A percentile compares a stretch with the other conserved stretches of the same genome.
phyloP scores from a whole-genome alignment of 139 green algal species.

The Asterochloris sp. region DNA sequence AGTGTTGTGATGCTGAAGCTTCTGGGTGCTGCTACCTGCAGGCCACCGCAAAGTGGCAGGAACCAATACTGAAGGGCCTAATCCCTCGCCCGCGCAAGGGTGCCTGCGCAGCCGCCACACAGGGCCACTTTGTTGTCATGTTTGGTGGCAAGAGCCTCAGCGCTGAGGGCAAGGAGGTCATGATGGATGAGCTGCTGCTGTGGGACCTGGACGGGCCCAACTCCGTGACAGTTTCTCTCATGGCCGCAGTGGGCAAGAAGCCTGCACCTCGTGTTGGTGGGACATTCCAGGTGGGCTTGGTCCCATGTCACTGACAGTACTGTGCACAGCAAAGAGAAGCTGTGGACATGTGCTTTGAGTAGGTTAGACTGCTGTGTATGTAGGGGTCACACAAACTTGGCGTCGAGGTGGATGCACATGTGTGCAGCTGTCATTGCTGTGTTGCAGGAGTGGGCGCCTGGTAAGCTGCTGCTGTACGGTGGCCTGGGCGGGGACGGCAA shows the following conservation, averaged over 20 bases:
- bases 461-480: slow-evolving; percentile 74
- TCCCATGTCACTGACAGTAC: neutral
- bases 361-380: neutral
- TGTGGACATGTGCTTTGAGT: neutral
- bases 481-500: slow-evolving; percentile 51
- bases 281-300: slow-evolving; percentile 38
- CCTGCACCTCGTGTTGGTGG: slow-evolving; percentile 25
- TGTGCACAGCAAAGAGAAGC: neutral
- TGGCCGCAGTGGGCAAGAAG: slow-evolving; percentile 25
- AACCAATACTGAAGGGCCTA: slow-evolving; percentile 50
- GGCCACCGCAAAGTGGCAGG: slow-evolving; percentile 31
- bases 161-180: slow-evolving; percentile 39
- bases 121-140: slow-evolving; percentile 48
- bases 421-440: neutral
- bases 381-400: neutral
- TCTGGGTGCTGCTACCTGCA: neutral
- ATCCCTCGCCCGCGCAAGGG: slow-evolving; percentile 49
- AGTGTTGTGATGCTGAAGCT: too few relatives aligned
- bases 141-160: slow-evolving; percentile 50
- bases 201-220: slow-evolving; percentile 45
- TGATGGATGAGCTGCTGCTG: slow-evolving; percentile 57
- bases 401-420: neutral
- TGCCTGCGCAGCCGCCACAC: slow-evolving; percentile 35
- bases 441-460: slow-evolving; percentile 28
- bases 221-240: slow-evolving; percentile 19